A percentile compares a stretch with the other conserved stretches of the same genome.
Conservation (phyloP, 441 rosid genomes). For the Raphanus hybrid region DNA sequence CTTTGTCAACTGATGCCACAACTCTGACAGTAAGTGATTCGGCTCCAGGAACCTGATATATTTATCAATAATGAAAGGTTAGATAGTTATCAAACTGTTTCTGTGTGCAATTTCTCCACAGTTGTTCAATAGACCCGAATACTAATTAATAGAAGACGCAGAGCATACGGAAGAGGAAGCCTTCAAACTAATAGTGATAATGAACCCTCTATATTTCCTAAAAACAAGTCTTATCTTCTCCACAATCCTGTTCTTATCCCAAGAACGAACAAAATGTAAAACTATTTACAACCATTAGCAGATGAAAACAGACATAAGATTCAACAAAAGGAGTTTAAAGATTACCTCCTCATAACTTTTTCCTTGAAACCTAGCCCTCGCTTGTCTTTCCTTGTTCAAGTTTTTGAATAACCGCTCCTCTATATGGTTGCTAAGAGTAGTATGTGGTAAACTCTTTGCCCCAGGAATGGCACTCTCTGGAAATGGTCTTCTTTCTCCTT, state of each 20-base stretch:
- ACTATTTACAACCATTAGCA: neutral
- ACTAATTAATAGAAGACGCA: no score
- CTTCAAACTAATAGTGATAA: neutral
- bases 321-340: neutral
- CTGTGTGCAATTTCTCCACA: neutral
- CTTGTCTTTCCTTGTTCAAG: constrained; percentile 76
- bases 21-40: constrained; percentile 88
- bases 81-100: neutral
- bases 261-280: neutral
- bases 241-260: neutral
- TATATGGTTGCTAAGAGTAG: constrained; percentile 86
- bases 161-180: neutral
- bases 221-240: neutral
- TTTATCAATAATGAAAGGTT: constrained; percentile 17
- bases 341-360: constrained; percentile 87
- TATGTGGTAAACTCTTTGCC: constrained; percentile 85
- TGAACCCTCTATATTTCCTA: neutral
- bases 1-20: constrained; percentile 95
- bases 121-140: neutral
- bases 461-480: constrained; percentile 89
- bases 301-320: neutral
- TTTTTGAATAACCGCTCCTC: constrained; percentile 77
- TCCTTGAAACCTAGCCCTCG: constrained; percentile 77
- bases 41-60: constrained; percentile 81
- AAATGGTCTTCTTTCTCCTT: constrained; percentile 88